Evolutionary conservation across 805 yeast genomes (phyloP).

Genomic region (Maudiozyma pseudohumilis): DNA sequence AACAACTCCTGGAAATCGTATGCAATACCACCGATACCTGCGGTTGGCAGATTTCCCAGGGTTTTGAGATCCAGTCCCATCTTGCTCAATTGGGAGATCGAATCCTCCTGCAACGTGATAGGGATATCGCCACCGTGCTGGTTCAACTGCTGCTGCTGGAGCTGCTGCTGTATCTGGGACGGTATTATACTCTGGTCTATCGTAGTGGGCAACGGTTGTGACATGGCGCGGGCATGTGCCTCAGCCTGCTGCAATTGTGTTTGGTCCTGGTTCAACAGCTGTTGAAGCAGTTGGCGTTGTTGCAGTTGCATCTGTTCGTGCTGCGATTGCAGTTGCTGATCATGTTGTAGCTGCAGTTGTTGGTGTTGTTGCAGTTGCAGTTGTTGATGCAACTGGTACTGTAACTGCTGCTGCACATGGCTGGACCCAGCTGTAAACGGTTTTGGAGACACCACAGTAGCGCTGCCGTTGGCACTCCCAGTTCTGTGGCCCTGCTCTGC

Average conservation of each 20-base stretch:
- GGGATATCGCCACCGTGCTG: slow-evolving; percentile 2
- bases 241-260: slow-evolving; percentile 4
- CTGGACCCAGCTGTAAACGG: slow-evolving; percentile 3
- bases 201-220: slow-evolving; percentile 10
- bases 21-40: slow-evolving; percentile 27
- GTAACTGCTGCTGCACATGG: slow-evolving; percentile 12
- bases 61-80: slow-evolving; percentile 11
- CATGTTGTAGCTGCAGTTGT: slow-evolving; percentile 15
- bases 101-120: slow-evolving; percentile 6
- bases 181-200: slow-evolving; percentile 8
- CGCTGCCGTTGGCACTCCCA: background rate
- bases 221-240: slow-evolving; percentile 4
- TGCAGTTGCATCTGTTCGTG: slow-evolving; percentile 20
- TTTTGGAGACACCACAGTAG: slow-evolving; percentile 1
- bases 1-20: slow-evolving; percentile 26
- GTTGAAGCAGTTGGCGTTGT: slow-evolving; percentile 12
- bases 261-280: slow-evolving; percentile 7
- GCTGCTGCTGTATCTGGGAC: slow-evolving; percentile 5
- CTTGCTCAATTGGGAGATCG: slow-evolving; percentile 11
- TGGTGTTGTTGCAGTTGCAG: slow-evolving; percentile 15
- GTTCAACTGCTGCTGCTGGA: background rate
- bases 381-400: slow-evolving; percentile 14
- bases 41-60: slow-evolving; percentile 20
- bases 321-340: slow-evolving; percentile 20
- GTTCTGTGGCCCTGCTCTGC: slow-evolving; percentile 1